A percentile compares a stretch with the other conserved stretches of the same genome.
phyloP scores from a whole-genome alignment of 345 rosid genomes.

The Citrus sp. region DNA sequence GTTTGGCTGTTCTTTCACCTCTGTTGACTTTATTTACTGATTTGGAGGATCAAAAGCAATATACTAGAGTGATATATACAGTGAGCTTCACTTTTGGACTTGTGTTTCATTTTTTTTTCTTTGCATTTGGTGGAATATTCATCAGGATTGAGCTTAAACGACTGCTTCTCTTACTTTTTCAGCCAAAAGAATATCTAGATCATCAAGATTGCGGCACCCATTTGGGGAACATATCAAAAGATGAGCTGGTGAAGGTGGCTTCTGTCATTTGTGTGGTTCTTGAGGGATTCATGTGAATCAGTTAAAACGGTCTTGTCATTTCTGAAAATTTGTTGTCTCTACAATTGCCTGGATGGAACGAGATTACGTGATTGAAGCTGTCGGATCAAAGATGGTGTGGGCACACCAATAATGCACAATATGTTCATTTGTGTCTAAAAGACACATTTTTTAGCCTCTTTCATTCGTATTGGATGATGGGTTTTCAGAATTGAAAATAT shows the following conservation, averaged over 20 bases:
- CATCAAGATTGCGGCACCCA: conserved; percentile 17
- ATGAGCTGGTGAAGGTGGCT: conserved; percentile 5
- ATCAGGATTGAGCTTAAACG: conserved; percentile 15
- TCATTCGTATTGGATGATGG: conserved; percentile 15
- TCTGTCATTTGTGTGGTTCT: conserved; percentile 12
- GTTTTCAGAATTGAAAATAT: conserved; percentile 22
- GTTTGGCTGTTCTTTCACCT: conserved; percentile 26
- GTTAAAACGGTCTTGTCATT: conserved; percentile 50
- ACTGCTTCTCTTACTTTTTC: conserved; percentile 17
- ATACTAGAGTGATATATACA: conserved; percentile 15
- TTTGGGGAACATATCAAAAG: conserved; percentile 19
- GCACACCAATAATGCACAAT: conserved; percentile 33
- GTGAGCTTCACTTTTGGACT: conserved; percentile 9
- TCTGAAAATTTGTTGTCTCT: conserved; percentile 26
- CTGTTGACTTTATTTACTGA: conserved; percentile 26
- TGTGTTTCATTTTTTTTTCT: conserved; percentile 7
- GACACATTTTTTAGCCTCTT: conserved; percentile 21
- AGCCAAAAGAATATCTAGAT: conserved; percentile 25
- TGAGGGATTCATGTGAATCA: conserved; percentile 30
- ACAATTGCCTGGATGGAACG: conserved; percentile 24
- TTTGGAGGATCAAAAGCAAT: conserved; percentile 33
- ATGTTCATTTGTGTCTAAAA: conserved; percentile 13
- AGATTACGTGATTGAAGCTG: conserved; percentile 33
- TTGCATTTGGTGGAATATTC: conserved; percentile 9
- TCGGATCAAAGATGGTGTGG: conserved; percentile 40